phyloP scores from a whole-genome alignment of 345 rosid species.

The Lagerstroemia speciosa region DNA sequence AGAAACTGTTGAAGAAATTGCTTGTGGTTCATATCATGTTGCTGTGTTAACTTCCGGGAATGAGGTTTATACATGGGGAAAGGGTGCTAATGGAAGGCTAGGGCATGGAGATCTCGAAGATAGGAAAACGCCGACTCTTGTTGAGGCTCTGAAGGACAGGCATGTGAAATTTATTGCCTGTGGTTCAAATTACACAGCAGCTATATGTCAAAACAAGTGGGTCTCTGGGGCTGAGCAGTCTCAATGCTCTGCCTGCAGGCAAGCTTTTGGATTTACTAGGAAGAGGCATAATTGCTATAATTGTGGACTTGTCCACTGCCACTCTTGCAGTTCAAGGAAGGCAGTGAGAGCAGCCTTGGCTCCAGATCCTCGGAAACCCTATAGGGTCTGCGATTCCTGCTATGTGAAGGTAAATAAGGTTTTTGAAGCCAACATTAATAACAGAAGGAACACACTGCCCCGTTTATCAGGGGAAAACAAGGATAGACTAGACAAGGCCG shows the following conservation, averaged over 20 bases:
- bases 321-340: constrained; percentile 86
- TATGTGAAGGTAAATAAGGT: constrained; percentile 62
- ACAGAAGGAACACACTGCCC: constrained; percentile 53
- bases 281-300: constrained; percentile 94
- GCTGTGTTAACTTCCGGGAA: constrained; percentile 71
- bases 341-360: constrained; percentile 74
- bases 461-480: constrained; percentile 90
- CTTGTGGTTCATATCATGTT: constrained; percentile 87
- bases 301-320: constrained; percentile 97
- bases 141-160: constrained; percentile 81
- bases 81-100: constrained; percentile 93
- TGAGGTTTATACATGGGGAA: constrained; percentile 93
- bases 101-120: constrained; percentile 94
- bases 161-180: constrained; percentile 76
- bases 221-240: constrained; percentile 86
- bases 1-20: constrained; percentile 75
- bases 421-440: constrained; percentile 47
- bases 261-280: constrained; percentile 85
- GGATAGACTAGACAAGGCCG: constrained; percentile 82
- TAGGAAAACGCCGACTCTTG: constrained; percentile 63
- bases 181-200: constrained; percentile 81
- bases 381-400: constrained; percentile 92
- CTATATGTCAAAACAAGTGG: constrained; percentile 92
- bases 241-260: constrained; percentile 89
- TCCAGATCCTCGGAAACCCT: constrained; percentile 79